Base-by-base conservation (phyloP, 78 protist genomes). In the Planoprotostelium fungivorum region DNA sequence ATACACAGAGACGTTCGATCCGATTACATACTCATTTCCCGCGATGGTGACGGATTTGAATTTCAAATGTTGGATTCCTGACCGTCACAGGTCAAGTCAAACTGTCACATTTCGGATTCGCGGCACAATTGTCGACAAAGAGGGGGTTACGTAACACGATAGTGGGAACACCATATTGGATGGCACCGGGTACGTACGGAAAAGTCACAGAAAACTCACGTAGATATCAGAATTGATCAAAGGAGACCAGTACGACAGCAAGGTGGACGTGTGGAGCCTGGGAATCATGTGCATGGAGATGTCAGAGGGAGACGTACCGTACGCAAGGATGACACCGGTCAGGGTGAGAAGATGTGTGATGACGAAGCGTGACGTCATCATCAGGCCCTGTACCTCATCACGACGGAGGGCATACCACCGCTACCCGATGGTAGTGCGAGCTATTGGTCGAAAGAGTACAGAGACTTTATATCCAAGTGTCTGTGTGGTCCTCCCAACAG, bases 361-460 rank as follows among this genome's bases (percentile, higher is more conserved):
- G n/a, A n/a, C n/a, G n/a, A n/a, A 73, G 29, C 35, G 29, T 29
- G 35, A 29, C 84, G 29, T 29, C n/a, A n/a, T n/a, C n/a, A n/a
- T n/a, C n/a, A n/a, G n/a, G 98, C 98, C 0, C 93, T 98, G 73
- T 96, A 94, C 38, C 37, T 98, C 38, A 96, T 98, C 39, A 96
- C 98, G 28, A 97, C 98, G 0, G 91, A 93, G 87, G 98, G 98
- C 35, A 90, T 97, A 16, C 98, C 99, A 0, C 89, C 88, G 29
- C 83, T 97, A 16, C 88, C 63, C n/a, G 38, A 93, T 51, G n/a
- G n/a, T n/a, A n/a, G n/a, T n/a, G 95, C 96, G 0, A 93, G 93
- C 16, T 38, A 35, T 35, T 92, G 91, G 86, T 91, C 96, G 34
- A 86, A 83, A n/a, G 91, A 73, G 83, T 96, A 97, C 89, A 88